Base-by-base conservation (phyloP, 257 asterid genomes). In the Capsicum pubescens region DNA sequence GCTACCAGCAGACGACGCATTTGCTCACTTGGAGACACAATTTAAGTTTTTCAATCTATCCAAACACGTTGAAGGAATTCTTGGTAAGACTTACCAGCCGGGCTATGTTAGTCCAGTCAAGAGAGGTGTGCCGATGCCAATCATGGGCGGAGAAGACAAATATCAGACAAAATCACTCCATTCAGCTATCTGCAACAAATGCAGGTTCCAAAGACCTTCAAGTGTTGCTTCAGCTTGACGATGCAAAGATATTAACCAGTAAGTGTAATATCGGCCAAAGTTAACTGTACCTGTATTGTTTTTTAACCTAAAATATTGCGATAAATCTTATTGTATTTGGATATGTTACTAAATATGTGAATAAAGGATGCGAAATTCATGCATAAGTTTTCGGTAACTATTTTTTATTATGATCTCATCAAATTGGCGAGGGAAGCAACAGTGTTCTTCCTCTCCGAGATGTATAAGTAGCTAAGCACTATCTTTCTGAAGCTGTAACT, bases 81-180 rank as follows among this genome's bases (percentile, higher is more conserved):
- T 93, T 6, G 94, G 97, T 6, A 88, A 89, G 84, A 94, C 95
- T 1, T 94, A 93, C 52, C 84, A 89, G 91, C 93, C 97, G 0
- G 95, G 90, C 0, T 94, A 87, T 17, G 87, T 82, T 0, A 91
- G 92, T 42, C 92, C 94, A 8, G 97, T 86, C 36, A 94, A 92
- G 91, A 84, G 89, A 71, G 97, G 94, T 0, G 93, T 91, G 67
- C 86, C 94, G 3, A 93, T 94, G 95, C 92, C 95, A 17, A 77
- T 90, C 89, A 88, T 92, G 95, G 95, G 98, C 0, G 95, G 95
- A 1, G 98, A 93, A 83, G 95, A 91, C 50, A 91, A 92, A 88
- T 94, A 91, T 85, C 78, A 76, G 57, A 93, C 98, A 0, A 83
- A 92, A 8, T 93, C 95, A 1, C 91, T 90, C 1, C 84, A 86